phyloP scores from a whole-genome alignment of 2,329 filamentous ascomycete species.

The Exophiala xenobiotica region DNA sequence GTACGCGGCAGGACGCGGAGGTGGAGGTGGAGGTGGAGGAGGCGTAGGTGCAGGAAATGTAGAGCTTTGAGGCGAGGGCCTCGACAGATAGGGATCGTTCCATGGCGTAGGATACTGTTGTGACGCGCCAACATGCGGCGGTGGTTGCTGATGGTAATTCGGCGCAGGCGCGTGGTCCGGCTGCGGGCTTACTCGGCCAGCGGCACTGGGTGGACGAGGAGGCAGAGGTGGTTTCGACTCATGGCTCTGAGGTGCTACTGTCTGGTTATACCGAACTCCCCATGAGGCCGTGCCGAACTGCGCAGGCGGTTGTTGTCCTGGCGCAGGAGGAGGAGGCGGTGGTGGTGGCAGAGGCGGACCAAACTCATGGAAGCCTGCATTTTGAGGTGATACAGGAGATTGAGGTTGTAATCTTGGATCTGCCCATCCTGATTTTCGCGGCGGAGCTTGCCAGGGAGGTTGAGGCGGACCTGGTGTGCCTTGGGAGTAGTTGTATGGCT shows the following conservation, averaged over 20 bases:
- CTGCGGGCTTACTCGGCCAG: conserved; percentile 20
- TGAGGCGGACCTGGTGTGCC: conserved; percentile 28
- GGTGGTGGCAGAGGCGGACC: conserved; percentile 22
- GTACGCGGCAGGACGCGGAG: conserved; percentile 43
- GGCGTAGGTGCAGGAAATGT: conserved; percentile 22
- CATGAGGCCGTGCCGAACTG: conserved; percentile 39
- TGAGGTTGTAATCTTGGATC: conserved; percentile 26
- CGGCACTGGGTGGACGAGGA: conserved; percentile 27
- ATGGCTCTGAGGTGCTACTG: conserved; percentile 5
- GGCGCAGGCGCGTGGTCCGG: conserved; percentile 6
- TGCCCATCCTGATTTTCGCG: conserved; percentile 28
- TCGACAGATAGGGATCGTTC: conserved; percentile 26
- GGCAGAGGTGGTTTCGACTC: conserved; percentile 28
- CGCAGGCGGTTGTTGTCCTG: conserved; percentile 12
- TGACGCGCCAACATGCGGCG: background rate
- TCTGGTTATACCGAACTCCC: conserved; percentile 43
- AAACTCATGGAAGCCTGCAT: conserved; percentile 9
- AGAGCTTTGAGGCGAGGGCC: conserved; percentile 24
- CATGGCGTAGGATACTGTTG: conserved; percentile 24
- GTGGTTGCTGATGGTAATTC: conserved; percentile 19
- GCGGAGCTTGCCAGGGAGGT: conserved; percentile 30
- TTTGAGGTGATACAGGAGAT: conserved; percentile 19
- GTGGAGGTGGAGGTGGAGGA: conserved; percentile 40
- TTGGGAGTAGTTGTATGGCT: conserved; percentile 27
- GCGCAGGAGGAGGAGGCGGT: conserved; percentile 16